These are phyloP conservation scores for Porcisia hertigi DNA, from an alignment of 208 protist genomes.

Conservation along the genomic window DNA sequence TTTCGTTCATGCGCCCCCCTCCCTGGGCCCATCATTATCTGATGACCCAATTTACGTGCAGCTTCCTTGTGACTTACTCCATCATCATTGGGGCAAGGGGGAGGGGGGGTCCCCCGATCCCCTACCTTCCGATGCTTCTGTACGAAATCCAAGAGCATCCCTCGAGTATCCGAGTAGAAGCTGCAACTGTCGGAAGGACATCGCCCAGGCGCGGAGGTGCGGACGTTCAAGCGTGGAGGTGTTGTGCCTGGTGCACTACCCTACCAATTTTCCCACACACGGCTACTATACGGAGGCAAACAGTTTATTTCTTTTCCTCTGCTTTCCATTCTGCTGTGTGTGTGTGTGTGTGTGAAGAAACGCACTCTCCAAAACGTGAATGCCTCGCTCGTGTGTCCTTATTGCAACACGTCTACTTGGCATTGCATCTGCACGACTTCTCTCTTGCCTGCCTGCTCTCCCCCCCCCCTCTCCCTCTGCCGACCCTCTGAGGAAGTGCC, in stretches of 20 bases:
- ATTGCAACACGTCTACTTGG: background rate
- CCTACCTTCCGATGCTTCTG: background rate
- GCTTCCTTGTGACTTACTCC: background rate
- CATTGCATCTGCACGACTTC: background rate
- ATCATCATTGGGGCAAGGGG: background rate
- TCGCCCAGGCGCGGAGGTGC: background rate
- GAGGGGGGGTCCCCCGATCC: background rate
- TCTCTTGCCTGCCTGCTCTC: background rate
- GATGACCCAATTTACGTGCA: background rate
- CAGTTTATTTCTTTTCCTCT: background rate
- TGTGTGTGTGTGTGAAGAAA: background rate
- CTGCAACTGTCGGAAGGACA: background rate
- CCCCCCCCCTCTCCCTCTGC: background rate
- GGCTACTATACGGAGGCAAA: background rate
- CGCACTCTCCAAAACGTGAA: background rate
- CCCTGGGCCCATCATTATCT: background rate
- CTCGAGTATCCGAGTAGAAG: background rate
- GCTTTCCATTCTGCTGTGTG: background rate
- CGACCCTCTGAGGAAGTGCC: background rate
- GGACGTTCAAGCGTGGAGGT: background rate
- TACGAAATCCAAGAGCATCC: background rate
- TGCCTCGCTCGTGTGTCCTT: background rate
- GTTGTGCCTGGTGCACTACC: background rate
- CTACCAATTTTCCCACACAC: background rate
- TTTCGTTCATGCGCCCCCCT: background rate